These are phyloP conservation scores for Colletotrichum graminicola DNA, from an alignment of 2,329 filamentous ascomycete species.

Conservation along the genomic window DNA sequence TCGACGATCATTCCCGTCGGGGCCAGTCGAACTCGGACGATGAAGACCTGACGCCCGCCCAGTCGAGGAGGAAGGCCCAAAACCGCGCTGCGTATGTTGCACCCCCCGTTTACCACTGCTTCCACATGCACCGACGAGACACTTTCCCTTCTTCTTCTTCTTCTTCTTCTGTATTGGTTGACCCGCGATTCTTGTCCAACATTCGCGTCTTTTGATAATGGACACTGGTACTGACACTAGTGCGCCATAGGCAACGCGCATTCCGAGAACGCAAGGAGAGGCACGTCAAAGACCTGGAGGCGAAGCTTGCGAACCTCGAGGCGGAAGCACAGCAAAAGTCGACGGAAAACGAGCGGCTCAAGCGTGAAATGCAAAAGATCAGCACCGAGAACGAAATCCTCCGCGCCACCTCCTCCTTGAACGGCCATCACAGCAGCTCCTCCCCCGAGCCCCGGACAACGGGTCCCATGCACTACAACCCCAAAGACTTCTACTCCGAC, in stretches of 20 bases:
- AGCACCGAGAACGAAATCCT: slow-evolving; percentile 94
- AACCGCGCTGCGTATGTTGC: slow-evolving; percentile 70
- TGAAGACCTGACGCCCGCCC: slow-evolving; percentile 67
- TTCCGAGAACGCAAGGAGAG: slow-evolving; percentile 97
- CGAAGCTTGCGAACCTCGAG: slow-evolving; percentile 83
- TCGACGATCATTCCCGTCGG: slow-evolving; percentile 52
- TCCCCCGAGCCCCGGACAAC: slow-evolving; percentile 65
- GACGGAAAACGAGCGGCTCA: slow-evolving; percentile 88
- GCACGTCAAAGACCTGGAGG: slow-evolving; percentile 92
- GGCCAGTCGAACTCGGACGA: slow-evolving; percentile 68
- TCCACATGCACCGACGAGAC: not conserved
- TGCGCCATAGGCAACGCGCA: slow-evolving; percentile 81
- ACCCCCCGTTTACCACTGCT: not conserved
- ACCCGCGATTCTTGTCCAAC: not conserved
- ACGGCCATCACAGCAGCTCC: slow-evolving; percentile 53
- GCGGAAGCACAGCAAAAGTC: slow-evolving; percentile 78
- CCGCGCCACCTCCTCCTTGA: slow-evolving; percentile 76
- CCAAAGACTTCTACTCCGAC: slow-evolving; percentile 78
- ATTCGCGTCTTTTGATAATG: not conserved
- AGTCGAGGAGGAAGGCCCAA: slow-evolving; percentile 71
- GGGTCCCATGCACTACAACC: slow-evolving; percentile 78
- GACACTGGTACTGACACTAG: slow-evolving; percentile 5
- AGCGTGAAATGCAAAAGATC: slow-evolving; percentile 84
- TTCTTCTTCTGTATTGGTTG: too few species aligned
- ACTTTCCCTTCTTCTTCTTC: not conserved